A percentile compares a stretch with the other conserved stretches of the same genome.
phyloP scores from a whole-genome alignment of 2,329 filamentous ascomycete species.

The Coleophoma eucalyptorum region DNA sequence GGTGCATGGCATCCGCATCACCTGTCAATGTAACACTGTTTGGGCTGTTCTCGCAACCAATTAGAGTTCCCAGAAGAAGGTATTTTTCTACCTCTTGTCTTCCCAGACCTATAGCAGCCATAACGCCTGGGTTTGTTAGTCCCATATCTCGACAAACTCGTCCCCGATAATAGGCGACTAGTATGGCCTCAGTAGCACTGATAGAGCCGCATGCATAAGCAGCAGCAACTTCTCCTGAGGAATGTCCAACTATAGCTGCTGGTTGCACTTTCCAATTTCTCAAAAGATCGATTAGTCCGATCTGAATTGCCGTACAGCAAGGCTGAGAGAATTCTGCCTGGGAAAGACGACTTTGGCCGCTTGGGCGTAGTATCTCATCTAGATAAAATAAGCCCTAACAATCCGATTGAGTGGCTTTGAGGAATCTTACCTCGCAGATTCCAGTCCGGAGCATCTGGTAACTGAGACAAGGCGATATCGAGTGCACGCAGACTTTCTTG shows the following conservation, averaged over 20 bases:
- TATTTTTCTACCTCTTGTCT: conserved; percentile 11
- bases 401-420: no score
- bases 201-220: conserved; percentile 34
- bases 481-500: no score
- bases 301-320: conserved; percentile 40
- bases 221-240: conserved; percentile 40
- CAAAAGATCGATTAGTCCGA: conserved; percentile 38
- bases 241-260: conserved; percentile 29
- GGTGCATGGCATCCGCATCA: conserved; percentile 2
- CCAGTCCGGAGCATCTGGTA: not conserved
- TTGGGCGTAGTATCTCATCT: conserved; percentile 29
- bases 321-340: conserved; percentile 26
- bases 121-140: no score
- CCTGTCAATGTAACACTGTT: conserved; percentile 22
- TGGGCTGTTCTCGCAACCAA: conserved; percentile 26
- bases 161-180: conserved; percentile 6
- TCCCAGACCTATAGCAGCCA: conserved; percentile 1
- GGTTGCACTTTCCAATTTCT: conserved; percentile 37
- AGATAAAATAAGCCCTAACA: no score
- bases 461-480: no score
- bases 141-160: no score
- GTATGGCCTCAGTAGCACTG: conserved; percentile 23
- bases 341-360: conserved; percentile 5
- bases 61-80: conserved; percentile 5
- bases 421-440: not conserved